Evolutionary conservation across 345 rosid genomes (phyloP), one percentile per base, ranked within the genome.

Genomic region (Raphanus sativus): DNA sequence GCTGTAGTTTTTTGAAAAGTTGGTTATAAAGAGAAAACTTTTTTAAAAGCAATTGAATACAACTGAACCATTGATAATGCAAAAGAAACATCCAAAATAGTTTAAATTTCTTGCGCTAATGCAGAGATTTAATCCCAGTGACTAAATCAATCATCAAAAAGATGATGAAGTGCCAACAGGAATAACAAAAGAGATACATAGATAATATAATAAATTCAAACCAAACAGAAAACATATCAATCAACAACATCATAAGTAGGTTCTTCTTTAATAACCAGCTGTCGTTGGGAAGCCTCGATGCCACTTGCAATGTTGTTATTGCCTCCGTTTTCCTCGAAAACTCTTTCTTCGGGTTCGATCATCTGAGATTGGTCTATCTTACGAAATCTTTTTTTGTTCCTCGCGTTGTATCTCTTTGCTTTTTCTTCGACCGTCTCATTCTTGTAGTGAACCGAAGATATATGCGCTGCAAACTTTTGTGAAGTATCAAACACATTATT

Each of bases 381-480:
- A 42, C 36, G 36, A 0, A 58, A 1, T 30, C 32, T 58, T 11
- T 34, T 71, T 15, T 65, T 71, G 67, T 58, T 71, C 62, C 76
- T 71, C 11, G 77, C 73, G 2, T 10, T 24, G 2, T 13, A 45
- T 25, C 81, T 71, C 63, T 11, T 65, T n/a, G 58, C 24, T 45
- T 3, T 71, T 48, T 77, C 77, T 1, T 55, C 2, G 10, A 10
- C 33, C 13, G 73, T 64, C 73, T 78, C 73, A 25, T 65, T 65
- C 63, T 71, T 78, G 68, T 78, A 78, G 32, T 78, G 81, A 25
- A 42, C 6, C 2, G 73, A 66, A 8, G 73, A 60, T 5, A 77
- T 1, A 48, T 77, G 81, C 8, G 76, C 76, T 6, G 76, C 81
- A 70, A 77, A 77, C 67, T 72, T 78, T 67, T 78, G 81, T 16